Percentiles rank a stretch among this genome's conserved stretches.
Evolutionary conservation across 2,329 filamentous ascomycete genomes (phyloP).

Genomic region (Sporothrix humicola): DNA sequence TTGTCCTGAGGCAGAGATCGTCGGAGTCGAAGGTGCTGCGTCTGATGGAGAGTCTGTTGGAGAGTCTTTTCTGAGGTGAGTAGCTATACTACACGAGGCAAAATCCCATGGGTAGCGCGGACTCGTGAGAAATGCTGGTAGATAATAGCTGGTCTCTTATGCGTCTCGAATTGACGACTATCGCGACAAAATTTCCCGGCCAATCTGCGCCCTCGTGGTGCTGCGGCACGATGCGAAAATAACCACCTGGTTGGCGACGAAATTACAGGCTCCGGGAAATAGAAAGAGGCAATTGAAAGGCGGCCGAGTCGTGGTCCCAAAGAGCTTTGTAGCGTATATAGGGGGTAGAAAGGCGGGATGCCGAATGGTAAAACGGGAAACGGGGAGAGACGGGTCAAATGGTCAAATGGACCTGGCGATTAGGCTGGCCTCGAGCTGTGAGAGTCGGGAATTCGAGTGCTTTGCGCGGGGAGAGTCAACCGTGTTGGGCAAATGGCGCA

Average conservation of each 20-base stretch:
- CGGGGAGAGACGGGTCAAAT: not conserved
- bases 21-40: not conserved
- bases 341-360: not conserved
- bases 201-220: not conserved
- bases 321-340: slow-evolving; percentile 1
- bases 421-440: slow-evolving; percentile 8
- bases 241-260: not conserved
- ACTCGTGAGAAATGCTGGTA: not conserved
- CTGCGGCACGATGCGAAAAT: not conserved
- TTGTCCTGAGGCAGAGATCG: not conserved
- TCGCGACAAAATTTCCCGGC: not conserved
- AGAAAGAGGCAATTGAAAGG: not conserved
- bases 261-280: slow-evolving; percentile 21
- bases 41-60: not conserved
- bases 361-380: slow-evolving; percentile 19
- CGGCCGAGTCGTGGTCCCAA: not conserved
- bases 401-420: slow-evolving; percentile 19
- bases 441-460: not conserved
- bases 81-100: slow-evolving; percentile 25
- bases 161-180: slow-evolving; percentile 8
- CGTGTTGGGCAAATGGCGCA: not conserved
- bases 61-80: not conserved
- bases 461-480: not conserved
- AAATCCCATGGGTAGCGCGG: slow-evolving; percentile 24
- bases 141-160: not conserved